Base-by-base conservation (phyloP, 1,284 basidiomycete species). In the Exobasidium rhododendri region DNA sequence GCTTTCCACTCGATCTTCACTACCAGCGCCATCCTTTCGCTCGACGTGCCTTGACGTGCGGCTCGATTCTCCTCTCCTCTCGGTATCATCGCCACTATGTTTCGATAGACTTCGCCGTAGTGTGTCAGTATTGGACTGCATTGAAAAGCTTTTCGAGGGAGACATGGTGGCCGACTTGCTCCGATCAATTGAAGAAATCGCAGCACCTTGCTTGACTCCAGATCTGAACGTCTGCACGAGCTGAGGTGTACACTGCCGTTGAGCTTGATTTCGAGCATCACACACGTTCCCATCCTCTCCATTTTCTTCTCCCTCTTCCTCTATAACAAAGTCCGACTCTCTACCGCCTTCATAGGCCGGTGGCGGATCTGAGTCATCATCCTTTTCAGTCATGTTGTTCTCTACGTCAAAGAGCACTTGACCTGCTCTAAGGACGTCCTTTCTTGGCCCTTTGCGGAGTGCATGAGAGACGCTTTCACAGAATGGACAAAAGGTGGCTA, bases 401-500 rank as follows among this genome's bases (percentile, higher is more conserved):
- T 63, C 57, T 1, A 55, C 55, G 58, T 70, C 70, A 26, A 65
- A 72, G 5, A 70, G 61, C 14, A 68, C 56, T 54, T 72, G 52
- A 1, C 70, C 70, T 22, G 24, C 58, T 2, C 70, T 45, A 14
- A 60, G 68, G 11, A 72, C 68, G 49, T 72, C 70, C n/a, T 28
- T 17, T 22, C 70, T 58, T 4, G 62, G 66, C 1, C 70, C 70
- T 44, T 64, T 72, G 5, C 61, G 56, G 31, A 72, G 67, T 31
- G 66, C 70, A 22, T 64, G 51, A 7, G 43, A 44, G 1, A 64
- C 70, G 56, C 67, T 62, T 47, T 72, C 68, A 49, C 70, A 72
- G n/a, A 64, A 56, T 29, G 68, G 68, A 52, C 70, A 70, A 46
- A 70, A 72, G 13, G 66, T 68, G 17, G 55, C 58, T 43, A 72